Evolutionary conservation across 2,329 filamentous ascomycete genomes (phyloP), one percentile per base, ranked within the genome.

Genomic region (Penicillium crustosum): DNA sequence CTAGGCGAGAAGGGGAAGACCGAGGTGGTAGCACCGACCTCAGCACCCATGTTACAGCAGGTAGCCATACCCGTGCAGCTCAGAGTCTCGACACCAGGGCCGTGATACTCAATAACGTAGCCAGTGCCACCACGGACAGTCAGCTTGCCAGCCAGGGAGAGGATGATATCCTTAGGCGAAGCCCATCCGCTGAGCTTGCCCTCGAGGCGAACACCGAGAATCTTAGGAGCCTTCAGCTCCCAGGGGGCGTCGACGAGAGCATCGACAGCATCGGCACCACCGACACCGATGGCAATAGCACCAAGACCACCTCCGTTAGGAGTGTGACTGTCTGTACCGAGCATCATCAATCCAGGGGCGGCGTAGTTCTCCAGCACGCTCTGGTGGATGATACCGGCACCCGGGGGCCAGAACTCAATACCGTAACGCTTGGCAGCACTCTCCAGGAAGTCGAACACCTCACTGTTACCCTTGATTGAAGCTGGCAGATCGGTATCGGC

Each of bases 311-410:
- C 81, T 58, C 94, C 94, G 68, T 94, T 94, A n/a, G 91, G 94
- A 72, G 97, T 99, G 43, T 94, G 94, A 45, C 92, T 97, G 77
- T 99, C 94, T 70, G 94, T 99, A 55, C 94, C 94, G 41, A 99
- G 84, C 92, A 99, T 97, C 93, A 99, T 97, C 67, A 97, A 78
- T 49, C 94, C 94, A 21, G 94, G 94, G n/a, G 93, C 87, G 35
- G 93, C 90, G 73, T 99, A 99, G 79, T 99, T 97, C 81, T 99
- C 94, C 68, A 99, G 79, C 23, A 99, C 94, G 52, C 91, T 96
- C 83, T 99, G 94, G 78, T 99, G 94, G 65, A 99, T 96, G 65
- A 96, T 96, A 62, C 92, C 93, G 8, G 93, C 92, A 59, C 93
- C 93, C 0, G 92, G 92, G 2, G 91, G 91, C 93, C 92, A 96